Conservation (phyloP, 1,284 basidiomycete genomes). For the Apiotrichum sp. region DNA sequence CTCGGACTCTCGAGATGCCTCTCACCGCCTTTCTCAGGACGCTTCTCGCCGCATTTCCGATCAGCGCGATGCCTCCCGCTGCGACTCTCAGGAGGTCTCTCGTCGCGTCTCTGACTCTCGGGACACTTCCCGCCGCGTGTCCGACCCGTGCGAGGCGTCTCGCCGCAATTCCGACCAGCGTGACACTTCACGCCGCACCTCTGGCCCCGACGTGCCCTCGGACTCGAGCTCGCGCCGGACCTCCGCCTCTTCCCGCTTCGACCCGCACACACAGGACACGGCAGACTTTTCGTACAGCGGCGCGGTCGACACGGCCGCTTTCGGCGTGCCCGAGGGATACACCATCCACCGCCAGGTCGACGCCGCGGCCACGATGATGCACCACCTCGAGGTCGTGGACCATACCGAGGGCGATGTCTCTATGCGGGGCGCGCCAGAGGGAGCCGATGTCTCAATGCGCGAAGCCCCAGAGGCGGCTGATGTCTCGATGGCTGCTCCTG, state of each 20-base stretch:
- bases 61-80: not conserved
- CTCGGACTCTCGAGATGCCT: not conserved
- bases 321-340: conserved; percentile 44
- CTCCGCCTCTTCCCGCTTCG: conserved; percentile 4
- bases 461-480: not conserved
- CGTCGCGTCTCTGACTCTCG: not conserved
- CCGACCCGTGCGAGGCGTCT: too few relatives aligned
- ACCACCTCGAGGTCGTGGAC: conserved; percentile 5
- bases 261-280: not conserved
- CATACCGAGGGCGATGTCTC: conserved; percentile 3
- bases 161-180: not conserved
- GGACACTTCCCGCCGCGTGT: not conserved
- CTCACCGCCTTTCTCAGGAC: not conserved
- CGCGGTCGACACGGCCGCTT: conserved; percentile 20
- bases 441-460: not conserved
- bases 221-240: not conserved
- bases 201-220: not conserved
- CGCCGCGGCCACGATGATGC: conserved; percentile 1
- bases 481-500: not conserved
- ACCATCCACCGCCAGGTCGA: conserved; percentile 33
- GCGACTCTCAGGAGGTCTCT: not conserved
- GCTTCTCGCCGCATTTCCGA: not conserved
- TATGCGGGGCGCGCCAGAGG: not conserved
- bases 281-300: conserved; percentile 8
- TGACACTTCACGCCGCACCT: not conserved